Evolutionary conservation across 2,329 filamentous ascomycete genomes (phyloP).

Genomic region (Colletotrichum sp.): DNA sequence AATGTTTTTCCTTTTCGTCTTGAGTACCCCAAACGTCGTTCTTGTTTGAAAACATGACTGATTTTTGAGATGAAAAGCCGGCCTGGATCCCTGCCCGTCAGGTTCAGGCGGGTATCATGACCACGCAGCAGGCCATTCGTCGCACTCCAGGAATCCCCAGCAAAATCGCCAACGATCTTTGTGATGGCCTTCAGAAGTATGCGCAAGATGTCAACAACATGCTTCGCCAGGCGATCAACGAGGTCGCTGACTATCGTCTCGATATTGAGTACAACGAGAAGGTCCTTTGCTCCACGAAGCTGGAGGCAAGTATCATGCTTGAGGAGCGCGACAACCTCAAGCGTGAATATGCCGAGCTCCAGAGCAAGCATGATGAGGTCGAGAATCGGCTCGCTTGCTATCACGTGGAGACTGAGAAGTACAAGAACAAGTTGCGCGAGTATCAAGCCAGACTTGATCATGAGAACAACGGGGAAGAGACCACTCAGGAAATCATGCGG

Average conservation of each 20-base stretch:
- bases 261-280: slow-evolving; percentile 38
- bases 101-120: slow-evolving; percentile 22
- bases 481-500: slow-evolving; percentile 28
- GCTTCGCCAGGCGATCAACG: slow-evolving; percentile 21
- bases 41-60: neutral
- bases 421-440: slow-evolving; percentile 20
- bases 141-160: slow-evolving; percentile 22
- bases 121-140: slow-evolving; percentile 22
- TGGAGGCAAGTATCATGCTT: slow-evolving; percentile 15
- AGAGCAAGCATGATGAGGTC: slow-evolving; percentile 22
- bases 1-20: neutral
- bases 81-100: slow-evolving; percentile 19
- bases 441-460: slow-evolving; percentile 13
- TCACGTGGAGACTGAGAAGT: slow-evolving; percentile 18
- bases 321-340: slow-evolving; percentile 20
- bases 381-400: slow-evolving; percentile 24
- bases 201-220: slow-evolving; percentile 32
- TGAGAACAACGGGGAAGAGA: slow-evolving; percentile 11
- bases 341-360: slow-evolving; percentile 27
- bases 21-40: neutral
- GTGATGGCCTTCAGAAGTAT: slow-evolving; percentile 25
- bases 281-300: slow-evolving; percentile 21
- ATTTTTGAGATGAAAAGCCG: slow-evolving; percentile 5
- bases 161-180: slow-evolving; percentile 20
- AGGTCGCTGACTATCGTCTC: slow-evolving; percentile 27